Base-by-base conservation (phyloP, 495 filamentous ascomycete species). In the Lophiotrema nucula region DNA sequence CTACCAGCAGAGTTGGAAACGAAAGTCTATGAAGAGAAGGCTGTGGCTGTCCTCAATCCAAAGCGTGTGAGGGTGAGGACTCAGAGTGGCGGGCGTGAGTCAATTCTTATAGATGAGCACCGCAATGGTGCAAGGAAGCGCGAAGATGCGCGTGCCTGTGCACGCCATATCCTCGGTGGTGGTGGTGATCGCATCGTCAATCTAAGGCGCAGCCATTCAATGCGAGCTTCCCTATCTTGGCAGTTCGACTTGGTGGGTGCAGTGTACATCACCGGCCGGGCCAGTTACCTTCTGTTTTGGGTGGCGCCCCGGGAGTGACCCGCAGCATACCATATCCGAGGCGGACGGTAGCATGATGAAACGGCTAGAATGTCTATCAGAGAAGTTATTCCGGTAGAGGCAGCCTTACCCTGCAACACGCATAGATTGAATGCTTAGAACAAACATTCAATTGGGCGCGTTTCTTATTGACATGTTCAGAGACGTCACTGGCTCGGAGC, bases 141-240 rank as follows among this genome's bases (percentile, higher is more conserved):
- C 12, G 12, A n/a, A n/a, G n/a, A n/a, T 39, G 49, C n/a, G n/a
- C n/a, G n/a, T n/a, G n/a, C n/a, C n/a, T n/a, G n/a, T n/a, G n/a
- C n/a, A n/a, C n/a, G n/a, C n/a, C n/a, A n/a, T n/a, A n/a, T n/a
- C n/a, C n/a, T n/a, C n/a, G n/a, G n/a, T n/a, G n/a, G n/a, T n/a
- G n/a, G n/a, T n/a, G n/a, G n/a, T n/a, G 49, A 60, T 54, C 57
- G 26, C 13, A 26, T 23, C 27, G 42, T 49, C 38, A 59, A 59
- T 59, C 47, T 52, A 52, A 59, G 37, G 37, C 58, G 41, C 41
- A 37, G 24, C 60, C 60, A 58, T 35, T 64, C 60, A 53, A 53
- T 19, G 48, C 47, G 37, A 51, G 26, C 25, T 33, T 19, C 13
- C 35, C 35, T 22, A 53, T 18, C 39, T 58, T 53, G 54, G 41